Base-by-base conservation (phyloP, 768 basidiomycete species). In the Russula sp. region DNA sequence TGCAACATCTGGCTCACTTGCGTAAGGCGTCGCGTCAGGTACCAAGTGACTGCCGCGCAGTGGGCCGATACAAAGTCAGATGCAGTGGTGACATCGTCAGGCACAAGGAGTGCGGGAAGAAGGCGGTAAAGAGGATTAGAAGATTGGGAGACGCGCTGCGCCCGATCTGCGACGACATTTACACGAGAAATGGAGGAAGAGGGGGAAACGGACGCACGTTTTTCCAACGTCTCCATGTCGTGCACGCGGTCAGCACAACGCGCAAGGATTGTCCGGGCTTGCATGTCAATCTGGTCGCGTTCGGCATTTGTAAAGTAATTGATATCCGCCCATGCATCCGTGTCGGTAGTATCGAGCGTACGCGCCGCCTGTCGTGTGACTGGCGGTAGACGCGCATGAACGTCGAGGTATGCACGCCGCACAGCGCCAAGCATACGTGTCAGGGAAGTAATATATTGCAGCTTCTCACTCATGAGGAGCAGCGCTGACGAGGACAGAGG, bases 241-340 rank as follows among this genome's bases (percentile, higher is more conserved):
- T 85, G 87, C 8, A 98, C 88, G 67, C 90, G 79, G 65, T 95
- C 90, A 36, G 91, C 84, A 75, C 93, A 97, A 56, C 87, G 83
- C 53, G 85, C 81, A 52, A 98, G 77, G 58, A 97, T 87, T 68
- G 93, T 81, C 66, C 89, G 86, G 36, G 92, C 88, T 71, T 96
- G 90, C 63, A 94, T 75, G 78, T 99, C 97, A 56, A 99, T 90
- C 75, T 97, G 93, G 74, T 98, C 95, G 63, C 95, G 80, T 72
- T 99, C 95, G 65, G 91, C 85, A 70, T 98, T 94, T 9, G 85
- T 84, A 7, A 99, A 80, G 68, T 86, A 77, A 64, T 82, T 83
- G 55, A 91, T 77, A 56, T 81, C 80, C 18, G 79, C 72, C 88
- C 87, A 90, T 48, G 78, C 75, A 62, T 78, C 75, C 50, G 80